Percentiles rank a stretch among this genome's conserved stretches.
Conservation (phyloP, 2,329 filamentous ascomycete genomes). For the Phialocephala subalpina region DNA sequence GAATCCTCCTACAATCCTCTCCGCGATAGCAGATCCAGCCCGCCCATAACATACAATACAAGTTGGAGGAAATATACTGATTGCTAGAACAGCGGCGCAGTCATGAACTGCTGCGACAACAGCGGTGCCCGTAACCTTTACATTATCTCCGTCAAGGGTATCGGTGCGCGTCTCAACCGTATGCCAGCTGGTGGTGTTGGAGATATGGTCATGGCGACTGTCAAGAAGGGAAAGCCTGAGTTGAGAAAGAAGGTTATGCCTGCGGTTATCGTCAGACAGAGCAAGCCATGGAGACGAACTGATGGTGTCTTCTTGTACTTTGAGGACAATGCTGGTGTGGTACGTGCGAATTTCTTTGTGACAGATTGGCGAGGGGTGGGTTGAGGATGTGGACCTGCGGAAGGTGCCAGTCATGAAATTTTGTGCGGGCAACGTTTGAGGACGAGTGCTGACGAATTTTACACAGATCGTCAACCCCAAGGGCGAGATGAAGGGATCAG, state of each 20-base stretch:
- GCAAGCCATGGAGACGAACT: slow-evolving; percentile 98
- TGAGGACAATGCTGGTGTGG: slow-evolving; percentile 99
- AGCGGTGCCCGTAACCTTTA: slow-evolving; percentile 98
- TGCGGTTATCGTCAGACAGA: slow-evolving; percentile 97
- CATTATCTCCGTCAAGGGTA: slow-evolving; percentile 99
- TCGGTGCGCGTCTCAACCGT: slow-evolving; percentile 96
- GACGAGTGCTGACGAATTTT: slow-evolving; percentile 46
- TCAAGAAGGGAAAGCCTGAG: slow-evolving; percentile 99
- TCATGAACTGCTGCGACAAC: slow-evolving; percentile 99
- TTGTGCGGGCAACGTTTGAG: background rate
- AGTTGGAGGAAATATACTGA: slow-evolving; percentile 23
- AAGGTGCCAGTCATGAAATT: background rate
- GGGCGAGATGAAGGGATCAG: slow-evolving; percentile 99
- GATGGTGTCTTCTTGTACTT: slow-evolving; percentile 99
- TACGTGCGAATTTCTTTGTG: slow-evolving; percentile 59
- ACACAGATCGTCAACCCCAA: slow-evolving; percentile 98
- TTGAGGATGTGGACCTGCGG: background rate
- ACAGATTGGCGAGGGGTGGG: background rate
- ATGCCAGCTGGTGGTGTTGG: slow-evolving; percentile 97
- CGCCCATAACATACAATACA: background rate
- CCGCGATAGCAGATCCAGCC: slow-evolving; percentile 6
- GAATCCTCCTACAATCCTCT: background rate
- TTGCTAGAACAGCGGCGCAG: slow-evolving; percentile 76
- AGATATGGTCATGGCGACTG: slow-evolving; percentile 99
- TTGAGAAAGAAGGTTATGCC: slow-evolving; percentile 99